Conservation (phyloP, 176 grass and related monocot species). For the Oryza coarctata region DNA sequence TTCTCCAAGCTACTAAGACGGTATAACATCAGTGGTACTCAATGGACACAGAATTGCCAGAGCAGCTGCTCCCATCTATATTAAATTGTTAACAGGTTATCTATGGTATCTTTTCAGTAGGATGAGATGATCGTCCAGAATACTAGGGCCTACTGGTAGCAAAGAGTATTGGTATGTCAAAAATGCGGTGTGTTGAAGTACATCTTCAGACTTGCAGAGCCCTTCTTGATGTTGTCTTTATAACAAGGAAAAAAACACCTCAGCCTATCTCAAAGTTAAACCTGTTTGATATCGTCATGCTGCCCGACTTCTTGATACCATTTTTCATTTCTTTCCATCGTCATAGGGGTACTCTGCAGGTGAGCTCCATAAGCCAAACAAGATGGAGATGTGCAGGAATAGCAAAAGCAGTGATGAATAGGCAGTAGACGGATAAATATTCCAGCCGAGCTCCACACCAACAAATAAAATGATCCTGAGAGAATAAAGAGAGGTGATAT, state of each 20-base stretch:
- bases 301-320: conserved; percentile 18
- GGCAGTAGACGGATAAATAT: conserved; percentile 76
- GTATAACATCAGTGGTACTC: not conserved
- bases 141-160: not conserved
- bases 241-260: not conserved
- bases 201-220: not conserved
- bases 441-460: conserved; percentile 86
- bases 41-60: not conserved
- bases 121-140: not conserved
- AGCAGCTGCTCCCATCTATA: not conserved
- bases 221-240: not conserved
- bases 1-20: not conserved
- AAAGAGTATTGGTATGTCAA: not conserved
- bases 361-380: conserved; percentile 73
- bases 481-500: not conserved
- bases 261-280: not conserved
- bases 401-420: conserved; percentile 84
- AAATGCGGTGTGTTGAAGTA: not conserved
- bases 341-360: conserved; percentile 55
- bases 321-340: conserved; percentile 30
- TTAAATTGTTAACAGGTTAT: not conserved
- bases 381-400: conserved; percentile 59
- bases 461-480: conserved; percentile 74
- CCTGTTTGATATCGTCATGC: not conserved
- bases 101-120: conserved; percentile 14